Evolutionary conservation across 768 basidiomycete species (phyloP), one percentile per base, ranked within the genome.

Genomic region (Tephrocybe rancida): DNA sequence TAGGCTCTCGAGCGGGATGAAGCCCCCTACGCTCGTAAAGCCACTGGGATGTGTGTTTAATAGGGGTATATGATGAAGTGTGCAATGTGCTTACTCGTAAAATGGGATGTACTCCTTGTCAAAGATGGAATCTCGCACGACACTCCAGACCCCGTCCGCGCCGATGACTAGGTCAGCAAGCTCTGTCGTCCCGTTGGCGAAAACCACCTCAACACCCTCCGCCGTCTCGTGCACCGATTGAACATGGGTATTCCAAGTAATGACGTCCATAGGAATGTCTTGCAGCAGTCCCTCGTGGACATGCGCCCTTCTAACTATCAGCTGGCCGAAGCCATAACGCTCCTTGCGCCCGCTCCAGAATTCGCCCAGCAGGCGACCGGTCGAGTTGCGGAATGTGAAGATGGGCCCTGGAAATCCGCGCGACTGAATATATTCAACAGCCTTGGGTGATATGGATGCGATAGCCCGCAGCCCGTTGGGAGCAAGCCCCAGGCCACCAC

Each of bases 391-490:
- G 5, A 59, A 55, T 13, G 50, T 34, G 21, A 59, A 55, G 8
- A 55, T 49, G 9, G 45, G 27, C 1, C 54, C 54, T 21, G 57
- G 41, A 42, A 34, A 52, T 2, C 46, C 57, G 21, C 59, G 66
- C 3, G 56, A 48, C 27, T 67, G 64, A 43, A 75, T 69, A 27
- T 69, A 68, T 9, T 61, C 54, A n/a, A 63, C 60, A 3, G 73
- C 69, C 8, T 56, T 58, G 3, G 64, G 62, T 9, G 66, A 66
- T 19, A 75, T 54, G 2, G 62, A 59, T 5, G 62, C 58, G 14
- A 76, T 66, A 24, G 72, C 70, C 7, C 74, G 69, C 8, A 72
- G 64, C 16, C 73, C 73, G 39, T 76, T 75, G 1, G 75, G 73
- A 22, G 72, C 69, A 16, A 76, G 66, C 0, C 73, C 71, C 11